These are phyloP conservation scores for Hirsutella rhossiliensis DNA, from an alignment of 2,329 filamentous ascomycete genomes.

Conservation along the genomic window DNA sequence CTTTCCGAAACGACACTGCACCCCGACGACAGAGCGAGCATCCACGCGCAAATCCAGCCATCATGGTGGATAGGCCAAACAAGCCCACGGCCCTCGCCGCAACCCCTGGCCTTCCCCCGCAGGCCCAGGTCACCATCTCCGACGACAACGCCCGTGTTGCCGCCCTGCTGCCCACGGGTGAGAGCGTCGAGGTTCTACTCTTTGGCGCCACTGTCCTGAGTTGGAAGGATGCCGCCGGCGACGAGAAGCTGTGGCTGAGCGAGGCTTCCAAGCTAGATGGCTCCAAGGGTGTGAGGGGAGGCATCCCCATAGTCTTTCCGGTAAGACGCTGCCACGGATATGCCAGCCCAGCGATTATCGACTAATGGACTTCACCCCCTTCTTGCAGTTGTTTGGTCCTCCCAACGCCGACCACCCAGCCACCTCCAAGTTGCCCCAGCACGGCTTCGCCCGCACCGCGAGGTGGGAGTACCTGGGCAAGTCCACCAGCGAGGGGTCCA, in stretches of 20 bases:
- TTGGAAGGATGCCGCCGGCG: slow-evolving; percentile 73
- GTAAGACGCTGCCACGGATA: slow-evolving; percentile 35
- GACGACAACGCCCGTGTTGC: slow-evolving; percentile 60
- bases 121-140: slow-evolving; percentile 62
- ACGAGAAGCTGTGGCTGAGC: slow-evolving; percentile 81
- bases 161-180: slow-evolving; percentile 75
- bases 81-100: slow-evolving; percentile 68
- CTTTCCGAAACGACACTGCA: no score
- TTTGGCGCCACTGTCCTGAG: slow-evolving; percentile 85
- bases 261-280: slow-evolving; percentile 73
- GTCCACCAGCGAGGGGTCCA: slow-evolving; percentile 44
- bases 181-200: slow-evolving; percentile 77
- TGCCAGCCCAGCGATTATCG: not conserved
- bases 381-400: slow-evolving; percentile 66
- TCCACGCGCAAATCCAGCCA: not conserved
- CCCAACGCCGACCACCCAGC: slow-evolving; percentile 62
- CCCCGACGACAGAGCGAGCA: no score
- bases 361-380: not conserved
- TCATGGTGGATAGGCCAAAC: slow-evolving; percentile 73
- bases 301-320: slow-evolving; percentile 86
- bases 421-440: slow-evolving; percentile 74
- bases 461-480: slow-evolving; percentile 93
- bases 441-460: slow-evolving; percentile 85
- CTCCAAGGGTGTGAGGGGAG: slow-evolving; percentile 78
- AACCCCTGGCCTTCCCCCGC: slow-evolving; percentile 62